Conservation (phyloP, 2,329 filamentous ascomycete genomes). For the Trichocomaceae sp. region DNA sequence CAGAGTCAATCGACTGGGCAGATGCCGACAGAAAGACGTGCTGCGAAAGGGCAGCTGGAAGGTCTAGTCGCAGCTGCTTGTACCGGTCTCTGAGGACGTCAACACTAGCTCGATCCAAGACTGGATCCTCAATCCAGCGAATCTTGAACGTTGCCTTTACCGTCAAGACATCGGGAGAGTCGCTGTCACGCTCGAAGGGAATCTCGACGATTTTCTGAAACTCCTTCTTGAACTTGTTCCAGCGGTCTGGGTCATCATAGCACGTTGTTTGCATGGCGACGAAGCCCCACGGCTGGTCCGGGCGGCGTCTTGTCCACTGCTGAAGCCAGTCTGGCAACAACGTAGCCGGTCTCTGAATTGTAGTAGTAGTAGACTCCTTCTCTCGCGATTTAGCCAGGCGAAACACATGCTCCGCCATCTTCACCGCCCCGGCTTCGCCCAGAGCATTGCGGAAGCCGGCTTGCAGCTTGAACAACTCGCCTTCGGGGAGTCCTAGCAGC, state of each 20-base stretch:
- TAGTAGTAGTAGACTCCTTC: neutral
- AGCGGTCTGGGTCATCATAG: neutral
- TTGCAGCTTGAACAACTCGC: neutral
- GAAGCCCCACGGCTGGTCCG: neutral
- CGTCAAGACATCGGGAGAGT: neutral
- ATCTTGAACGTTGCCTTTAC: neutral
- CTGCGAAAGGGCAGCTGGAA: neutral
- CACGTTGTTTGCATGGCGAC: neutral
- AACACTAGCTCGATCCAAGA: neutral
- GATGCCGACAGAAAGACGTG: too few relatives aligned
- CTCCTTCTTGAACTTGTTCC: neutral
- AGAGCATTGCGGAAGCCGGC: neutral
- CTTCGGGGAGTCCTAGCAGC: neutral
- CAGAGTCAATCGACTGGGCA: too few relatives aligned
- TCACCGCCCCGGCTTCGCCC: neutral
- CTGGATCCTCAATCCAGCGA: neutral
- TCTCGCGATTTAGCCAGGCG: neutral
- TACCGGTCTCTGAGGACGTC: neutral
- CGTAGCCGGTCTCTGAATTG: neutral
- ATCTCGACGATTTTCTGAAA: neutral
- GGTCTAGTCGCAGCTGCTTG: neutral
- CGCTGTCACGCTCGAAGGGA: neutral
- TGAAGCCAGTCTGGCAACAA: neutral
- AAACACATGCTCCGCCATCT: neutral
- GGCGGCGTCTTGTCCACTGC: neutral